Percentiles rank a stretch among this genome's conserved stretches.
phyloP scores from a whole-genome alignment of 2,329 filamentous ascomycete species.

The Botrytis galanthina region DNA sequence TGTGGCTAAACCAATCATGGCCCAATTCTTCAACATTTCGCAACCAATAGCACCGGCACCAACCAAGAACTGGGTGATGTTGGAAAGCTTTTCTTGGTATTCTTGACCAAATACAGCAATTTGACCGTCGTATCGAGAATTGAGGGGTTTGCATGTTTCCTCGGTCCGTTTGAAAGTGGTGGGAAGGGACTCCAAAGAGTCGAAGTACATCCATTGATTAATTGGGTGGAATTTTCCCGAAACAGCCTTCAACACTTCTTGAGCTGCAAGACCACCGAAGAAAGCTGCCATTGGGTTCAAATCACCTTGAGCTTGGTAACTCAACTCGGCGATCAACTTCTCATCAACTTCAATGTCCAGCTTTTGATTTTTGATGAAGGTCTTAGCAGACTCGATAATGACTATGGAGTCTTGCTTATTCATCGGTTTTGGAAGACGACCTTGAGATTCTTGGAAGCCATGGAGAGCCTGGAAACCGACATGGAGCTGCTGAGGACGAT shows the following conservation, averaged over 20 bases:
- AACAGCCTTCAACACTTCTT: slow-evolving; percentile 94
- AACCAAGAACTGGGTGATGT: slow-evolving; percentile 89
- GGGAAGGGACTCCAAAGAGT: slow-evolving; percentile 93
- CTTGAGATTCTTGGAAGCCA: slow-evolving; percentile 73
- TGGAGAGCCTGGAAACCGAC: slow-evolving; percentile 90
- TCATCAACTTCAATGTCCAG: slow-evolving; percentile 83
- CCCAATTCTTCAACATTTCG: slow-evolving; percentile 99
- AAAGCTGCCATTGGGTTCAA: slow-evolving; percentile 90
- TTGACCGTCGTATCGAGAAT: slow-evolving; percentile 90
- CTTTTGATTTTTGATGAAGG: slow-evolving; percentile 70
- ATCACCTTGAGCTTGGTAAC: slow-evolving; percentile 90
- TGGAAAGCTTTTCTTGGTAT: slow-evolving; percentile 90
- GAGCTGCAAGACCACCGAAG: slow-evolving; percentile 89
- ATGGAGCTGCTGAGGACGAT: slow-evolving; percentile 88
- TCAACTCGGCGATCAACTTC: slow-evolving; percentile 88
- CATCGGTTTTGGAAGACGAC: slow-evolving; percentile 76
- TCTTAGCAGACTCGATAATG: slow-evolving; percentile 71
- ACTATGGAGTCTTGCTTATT: slow-evolving; percentile 80
- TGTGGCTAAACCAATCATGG: slow-evolving; percentile 92
- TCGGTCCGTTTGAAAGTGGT: slow-evolving; percentile 71
- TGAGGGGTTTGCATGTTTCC: slow-evolving; percentile 81
- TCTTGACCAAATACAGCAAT: slow-evolving; percentile 94
- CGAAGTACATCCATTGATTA: slow-evolving; percentile 94
- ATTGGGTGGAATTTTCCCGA: slow-evolving; percentile 98
- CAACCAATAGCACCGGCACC: slow-evolving; percentile 96